These are phyloP conservation scores for Aegilops bicornis DNA, from an alignment of 176 grass and related monocot species.

Conservation along the genomic window DNA sequence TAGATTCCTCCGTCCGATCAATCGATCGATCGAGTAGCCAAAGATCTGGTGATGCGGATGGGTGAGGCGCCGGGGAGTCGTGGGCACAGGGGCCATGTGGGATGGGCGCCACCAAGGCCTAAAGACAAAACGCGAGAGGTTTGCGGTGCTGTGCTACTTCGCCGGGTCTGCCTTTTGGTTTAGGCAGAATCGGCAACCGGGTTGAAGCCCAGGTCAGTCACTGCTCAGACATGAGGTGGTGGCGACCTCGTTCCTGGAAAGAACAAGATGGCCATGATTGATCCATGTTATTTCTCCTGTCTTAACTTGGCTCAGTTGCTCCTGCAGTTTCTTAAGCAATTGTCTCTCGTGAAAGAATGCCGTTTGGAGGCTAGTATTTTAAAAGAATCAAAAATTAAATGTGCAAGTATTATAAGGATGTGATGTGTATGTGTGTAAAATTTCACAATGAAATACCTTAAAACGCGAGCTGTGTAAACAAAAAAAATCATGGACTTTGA, in stretches of 20 bases:
- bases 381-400: too few relatives aligned
- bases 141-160: slow-evolving; percentile 1
- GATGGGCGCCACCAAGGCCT: not conserved
- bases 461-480: too few relatives aligned
- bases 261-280: not conserved
- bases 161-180: slow-evolving; percentile 12
- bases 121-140: slow-evolving; percentile 21
- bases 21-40: not conserved
- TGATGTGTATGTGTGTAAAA: too few relatives aligned
- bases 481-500: too few relatives aligned
- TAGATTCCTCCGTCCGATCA: slow-evolving; percentile 14
- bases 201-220: slow-evolving; percentile 9
- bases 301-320: too few relatives aligned
- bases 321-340: too few relatives aligned
- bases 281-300: too few relatives aligned
- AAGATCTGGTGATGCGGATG: slow-evolving; percentile 26
- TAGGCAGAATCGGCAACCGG: slow-evolving; percentile 12
- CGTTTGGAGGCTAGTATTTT: too few relatives aligned
- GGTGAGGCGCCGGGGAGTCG: not conserved
- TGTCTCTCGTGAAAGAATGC: too few relatives aligned
- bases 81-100: slow-evolving; percentile 31
- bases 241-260: not conserved
- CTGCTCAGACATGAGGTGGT: not conserved
- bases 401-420: too few relatives aligned
- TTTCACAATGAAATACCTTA: too few relatives aligned